A percentile compares a stretch with the other conserved stretches of the same genome.
phyloP scores from a whole-genome alignment of 306 rosid genomes.

The Malus fusca region DNA sequence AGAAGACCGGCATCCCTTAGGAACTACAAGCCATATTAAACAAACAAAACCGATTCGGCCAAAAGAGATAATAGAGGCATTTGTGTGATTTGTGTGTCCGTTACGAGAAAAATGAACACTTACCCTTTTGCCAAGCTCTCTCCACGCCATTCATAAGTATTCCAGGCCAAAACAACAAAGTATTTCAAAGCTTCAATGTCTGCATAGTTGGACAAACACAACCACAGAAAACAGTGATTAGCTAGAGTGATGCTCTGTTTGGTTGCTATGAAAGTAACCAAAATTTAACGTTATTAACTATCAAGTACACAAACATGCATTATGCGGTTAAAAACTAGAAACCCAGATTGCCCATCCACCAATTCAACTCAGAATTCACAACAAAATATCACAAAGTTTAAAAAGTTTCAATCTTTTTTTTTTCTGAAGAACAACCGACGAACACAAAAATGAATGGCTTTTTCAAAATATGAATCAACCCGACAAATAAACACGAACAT shows the following conservation, averaged over 20 bases:
- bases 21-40: not conserved
- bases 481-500: not conserved
- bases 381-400: not conserved
- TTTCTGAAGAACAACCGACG: not conserved
- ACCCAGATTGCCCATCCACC: not conserved
- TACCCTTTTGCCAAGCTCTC: slow-evolving; percentile 58
- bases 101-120: not conserved
- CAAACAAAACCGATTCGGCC: not conserved
- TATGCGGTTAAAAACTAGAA: not conserved
- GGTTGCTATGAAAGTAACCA: not conserved
- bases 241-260: not conserved
- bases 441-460: not conserved
- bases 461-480: not conserved
- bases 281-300: not conserved
- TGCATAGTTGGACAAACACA: slow-evolving; percentile 13
- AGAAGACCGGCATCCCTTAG: not conserved
- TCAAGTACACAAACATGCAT: not conserved
- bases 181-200: slow-evolving; percentile 18
- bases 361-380: not conserved
- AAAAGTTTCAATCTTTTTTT: not conserved
- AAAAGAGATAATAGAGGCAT: not conserved
- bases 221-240: not conserved
- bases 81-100: not conserved
- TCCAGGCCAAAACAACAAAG: not conserved
- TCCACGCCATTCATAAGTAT: slow-evolving; percentile 83